Percentiles rank a stretch among this genome's conserved stretches.
Conservation (phyloP, 2,329 filamentous ascomycete genomes). For the Fusarium coffeatum region DNA sequence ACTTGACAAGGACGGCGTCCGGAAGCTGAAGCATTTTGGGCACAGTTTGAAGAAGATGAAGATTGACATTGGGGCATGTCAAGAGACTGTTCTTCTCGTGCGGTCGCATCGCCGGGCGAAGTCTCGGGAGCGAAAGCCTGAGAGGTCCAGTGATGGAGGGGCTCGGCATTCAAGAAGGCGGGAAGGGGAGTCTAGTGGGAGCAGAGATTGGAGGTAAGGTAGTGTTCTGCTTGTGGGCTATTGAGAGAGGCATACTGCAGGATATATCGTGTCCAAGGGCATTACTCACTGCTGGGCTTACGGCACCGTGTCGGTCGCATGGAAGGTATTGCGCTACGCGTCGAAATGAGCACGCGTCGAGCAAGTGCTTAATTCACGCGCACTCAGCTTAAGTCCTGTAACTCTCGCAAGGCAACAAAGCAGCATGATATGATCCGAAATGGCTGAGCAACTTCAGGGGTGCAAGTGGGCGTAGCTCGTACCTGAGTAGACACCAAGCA, state of each 20-base stretch:
- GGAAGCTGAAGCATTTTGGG: constrained; percentile 22
- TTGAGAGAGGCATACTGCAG: background rate
- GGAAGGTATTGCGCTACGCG: background rate
- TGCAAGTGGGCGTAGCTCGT: background rate
- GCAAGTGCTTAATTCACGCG: background rate
- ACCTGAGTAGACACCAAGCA: background rate
- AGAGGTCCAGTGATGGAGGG: background rate
- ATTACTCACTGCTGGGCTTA: background rate
- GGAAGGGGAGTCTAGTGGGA: background rate
- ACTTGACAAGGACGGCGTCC: constrained; percentile 11
- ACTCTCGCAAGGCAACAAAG: background rate
- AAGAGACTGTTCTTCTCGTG: background rate
- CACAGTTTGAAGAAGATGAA: constrained; percentile 12
- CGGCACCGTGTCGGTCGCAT: background rate
- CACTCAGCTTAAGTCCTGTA: background rate
- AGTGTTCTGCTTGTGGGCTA: background rate
- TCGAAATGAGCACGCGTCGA: background rate
- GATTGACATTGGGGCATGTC: background rate
- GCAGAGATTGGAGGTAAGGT: background rate
- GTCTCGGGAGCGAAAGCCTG: background rate
- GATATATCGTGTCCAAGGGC: background rate
- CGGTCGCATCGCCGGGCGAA: background rate
- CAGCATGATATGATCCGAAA: background rate
- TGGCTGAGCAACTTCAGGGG: background rate
- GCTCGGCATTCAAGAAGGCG: background rate